Evolutionary conservation across 768 basidiomycete species (phyloP).

Genomic region (Auricularia cornea): DNA sequence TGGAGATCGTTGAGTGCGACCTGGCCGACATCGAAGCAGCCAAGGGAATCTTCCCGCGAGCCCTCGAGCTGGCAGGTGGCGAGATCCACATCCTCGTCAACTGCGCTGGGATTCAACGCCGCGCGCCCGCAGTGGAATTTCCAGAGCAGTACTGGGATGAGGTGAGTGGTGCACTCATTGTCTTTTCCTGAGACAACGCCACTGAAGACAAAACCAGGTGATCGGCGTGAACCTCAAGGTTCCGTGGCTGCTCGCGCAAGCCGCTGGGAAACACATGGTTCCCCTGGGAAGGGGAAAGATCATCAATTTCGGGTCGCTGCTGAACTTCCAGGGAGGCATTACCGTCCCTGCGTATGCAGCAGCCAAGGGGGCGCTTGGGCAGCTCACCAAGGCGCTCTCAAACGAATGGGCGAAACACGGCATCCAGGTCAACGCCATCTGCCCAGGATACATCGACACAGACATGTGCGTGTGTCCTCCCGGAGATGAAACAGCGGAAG

Average conservation of each 20-base stretch:
- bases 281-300: slow-evolving; percentile 56
- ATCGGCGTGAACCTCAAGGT: slow-evolving; percentile 84
- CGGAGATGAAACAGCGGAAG: no score
- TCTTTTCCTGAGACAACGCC: no score
- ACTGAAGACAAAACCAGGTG: no score
- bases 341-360: slow-evolving; percentile 87
- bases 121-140: slow-evolving; percentile 56
- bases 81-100: slow-evolving; percentile 64
- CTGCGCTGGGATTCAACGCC: slow-evolving; percentile 56
- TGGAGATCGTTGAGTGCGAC: slow-evolving; percentile 47
- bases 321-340: slow-evolving; percentile 53
- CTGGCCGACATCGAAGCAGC: slow-evolving; percentile 43
- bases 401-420: slow-evolving; percentile 91
- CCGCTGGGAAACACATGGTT: slow-evolving; percentile 87
- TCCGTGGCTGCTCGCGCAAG: slow-evolving; percentile 75
- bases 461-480: slow-evolving; percentile 84
- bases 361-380: slow-evolving; percentile 81
- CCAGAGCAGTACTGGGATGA: slow-evolving; percentile 64
- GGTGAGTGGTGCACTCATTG: no score
- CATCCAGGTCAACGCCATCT: slow-evolving; percentile 82
- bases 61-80: slow-evolving; percentile 27
- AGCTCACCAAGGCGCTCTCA: slow-evolving; percentile 79
- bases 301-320: slow-evolving; percentile 59
- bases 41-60: slow-evolving; percentile 38
- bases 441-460: slow-evolving; percentile 81